Percentiles rank a stretch among this genome's conserved stretches.
Evolutionary conservation across 1,284 basidiomycete genomes (phyloP).

Genomic region (Trichosporon sp.): DNA sequence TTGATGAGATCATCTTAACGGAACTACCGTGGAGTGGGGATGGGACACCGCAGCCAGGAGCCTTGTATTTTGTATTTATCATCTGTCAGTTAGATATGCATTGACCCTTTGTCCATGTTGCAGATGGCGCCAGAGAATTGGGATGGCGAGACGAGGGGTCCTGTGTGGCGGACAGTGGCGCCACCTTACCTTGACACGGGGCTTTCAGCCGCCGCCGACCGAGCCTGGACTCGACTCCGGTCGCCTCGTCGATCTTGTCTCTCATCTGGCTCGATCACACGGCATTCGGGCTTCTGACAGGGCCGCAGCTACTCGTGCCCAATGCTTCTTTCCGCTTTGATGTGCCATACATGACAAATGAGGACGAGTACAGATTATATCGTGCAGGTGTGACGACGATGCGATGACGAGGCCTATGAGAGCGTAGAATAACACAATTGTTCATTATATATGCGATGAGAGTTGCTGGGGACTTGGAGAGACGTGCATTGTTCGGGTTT

Average conservation of each 20-base stretch:
- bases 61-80: conserved; percentile 6
- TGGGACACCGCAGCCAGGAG: too few species aligned
- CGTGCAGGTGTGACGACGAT: neutral
- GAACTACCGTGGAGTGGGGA: too few species aligned
- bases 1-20: too few species aligned
- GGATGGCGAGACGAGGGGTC: too few species aligned
- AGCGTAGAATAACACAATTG: neutral
- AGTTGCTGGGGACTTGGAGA: neutral
- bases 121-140: too few species aligned
- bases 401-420: neutral
- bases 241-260: too few species aligned
- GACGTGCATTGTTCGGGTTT: neutral
- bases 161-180: neutral
- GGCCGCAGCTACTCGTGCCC: too few species aligned
- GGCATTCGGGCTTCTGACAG: too few species aligned
- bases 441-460: neutral
- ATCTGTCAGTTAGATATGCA: too few species aligned
- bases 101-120: neutral
- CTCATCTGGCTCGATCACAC: too few species aligned
- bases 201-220: too few species aligned
- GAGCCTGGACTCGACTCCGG: too few species aligned
- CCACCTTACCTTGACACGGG: neutral
- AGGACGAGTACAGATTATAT: neutral
- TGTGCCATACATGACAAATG: conserved; percentile 7
- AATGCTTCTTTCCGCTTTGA: neutral